Conservation (phyloP, 2,329 filamentous ascomycete genomes). For the Fusarium virguliforme region DNA sequence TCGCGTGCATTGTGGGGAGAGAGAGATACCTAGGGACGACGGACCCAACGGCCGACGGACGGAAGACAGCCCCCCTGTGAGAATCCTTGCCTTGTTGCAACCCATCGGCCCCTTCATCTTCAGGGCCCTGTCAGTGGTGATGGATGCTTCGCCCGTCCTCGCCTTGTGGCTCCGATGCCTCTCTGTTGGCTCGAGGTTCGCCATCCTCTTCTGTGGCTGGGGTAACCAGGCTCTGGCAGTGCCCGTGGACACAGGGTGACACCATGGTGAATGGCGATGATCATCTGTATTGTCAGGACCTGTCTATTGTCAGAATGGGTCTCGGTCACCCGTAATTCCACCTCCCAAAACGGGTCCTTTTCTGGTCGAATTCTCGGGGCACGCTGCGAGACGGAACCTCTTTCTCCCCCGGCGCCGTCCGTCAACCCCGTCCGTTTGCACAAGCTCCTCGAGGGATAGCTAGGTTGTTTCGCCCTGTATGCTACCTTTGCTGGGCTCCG, state of each 20-base stretch:
- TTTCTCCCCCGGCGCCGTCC: constrained; percentile 11
- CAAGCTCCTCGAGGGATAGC: constrained; percentile 20
- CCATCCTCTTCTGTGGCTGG: constrained; percentile 13
- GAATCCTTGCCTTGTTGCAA: constrained; percentile 25
- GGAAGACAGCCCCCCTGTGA: constrained; percentile 29
- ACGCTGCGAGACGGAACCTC: constrained; percentile 8
- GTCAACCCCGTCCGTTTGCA: constrained; percentile 16
- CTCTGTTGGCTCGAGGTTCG: not conserved
- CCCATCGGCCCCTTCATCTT: constrained; percentile 41
- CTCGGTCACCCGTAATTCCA: constrained; percentile 35
- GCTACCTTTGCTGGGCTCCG: constrained; percentile 19
- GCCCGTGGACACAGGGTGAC: constrained; percentile 17
- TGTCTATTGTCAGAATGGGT: constrained; percentile 25
- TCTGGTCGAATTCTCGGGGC: constrained; percentile 11
- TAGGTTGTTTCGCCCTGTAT: constrained; percentile 34
- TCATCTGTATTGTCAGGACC: constrained; percentile 23
- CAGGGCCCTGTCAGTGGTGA: constrained; percentile 16
- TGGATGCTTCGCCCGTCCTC: constrained; percentile 17
- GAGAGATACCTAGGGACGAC: not conserved
- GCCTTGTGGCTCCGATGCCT: not conserved
- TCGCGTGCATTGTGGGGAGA: constrained; percentile 34
- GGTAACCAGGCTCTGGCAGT: constrained; percentile 10
- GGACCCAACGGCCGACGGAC: constrained; percentile 29
- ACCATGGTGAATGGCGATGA: constrained; percentile 33
- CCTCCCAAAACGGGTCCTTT: constrained; percentile 7